A percentile compares a stretch with the other conserved stretches of the same genome.
phyloP scores from a whole-genome alignment of 2,329 filamentous ascomycete species.

The Orbilia brochopaga region DNA sequence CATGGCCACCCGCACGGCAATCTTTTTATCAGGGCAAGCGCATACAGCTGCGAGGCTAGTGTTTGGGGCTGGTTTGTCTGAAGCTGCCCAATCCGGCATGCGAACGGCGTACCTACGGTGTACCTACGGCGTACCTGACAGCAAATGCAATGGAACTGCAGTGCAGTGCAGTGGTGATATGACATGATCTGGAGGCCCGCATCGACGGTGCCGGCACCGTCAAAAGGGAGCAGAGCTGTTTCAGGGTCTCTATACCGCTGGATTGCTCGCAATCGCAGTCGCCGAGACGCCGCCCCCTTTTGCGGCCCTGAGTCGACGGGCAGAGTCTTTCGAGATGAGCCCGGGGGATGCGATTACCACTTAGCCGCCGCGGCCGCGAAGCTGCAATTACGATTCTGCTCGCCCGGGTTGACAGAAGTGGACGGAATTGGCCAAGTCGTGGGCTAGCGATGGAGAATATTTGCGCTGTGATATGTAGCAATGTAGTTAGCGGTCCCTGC shows the following conservation, averaged over 20 bases:
- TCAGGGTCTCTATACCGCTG: not conserved
- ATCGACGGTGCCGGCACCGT: not conserved
- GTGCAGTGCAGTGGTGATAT: too few relatives aligned
- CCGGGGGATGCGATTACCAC: not conserved
- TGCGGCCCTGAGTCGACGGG: not conserved
- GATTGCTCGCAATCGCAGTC: not conserved
- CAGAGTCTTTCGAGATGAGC: slow-evolving; percentile 1
- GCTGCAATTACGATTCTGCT: slow-evolving; percentile 3
- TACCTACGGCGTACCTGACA: not conserved
- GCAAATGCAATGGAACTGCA: too few relatives aligned
- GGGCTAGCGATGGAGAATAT: too few relatives aligned
- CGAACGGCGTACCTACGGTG: not conserved
- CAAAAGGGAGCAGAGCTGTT: not conserved
- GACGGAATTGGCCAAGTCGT: too few relatives aligned
- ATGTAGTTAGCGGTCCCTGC: too few relatives aligned
- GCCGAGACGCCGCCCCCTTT: not conserved
- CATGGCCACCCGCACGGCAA: too few relatives aligned
- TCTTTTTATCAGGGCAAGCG: slow-evolving; percentile 2
- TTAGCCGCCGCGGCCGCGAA: not conserved
- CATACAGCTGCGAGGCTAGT: not conserved
- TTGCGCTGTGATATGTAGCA: too few relatives aligned
- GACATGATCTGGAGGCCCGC: not conserved
- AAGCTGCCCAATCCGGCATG: slow-evolving; percentile 3
- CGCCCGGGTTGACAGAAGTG: not conserved
- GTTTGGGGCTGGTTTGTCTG: slow-evolving; percentile 8